phyloP scores from a whole-genome alignment of 306 rosid species.

The Macrotyloma uniflorum region DNA sequence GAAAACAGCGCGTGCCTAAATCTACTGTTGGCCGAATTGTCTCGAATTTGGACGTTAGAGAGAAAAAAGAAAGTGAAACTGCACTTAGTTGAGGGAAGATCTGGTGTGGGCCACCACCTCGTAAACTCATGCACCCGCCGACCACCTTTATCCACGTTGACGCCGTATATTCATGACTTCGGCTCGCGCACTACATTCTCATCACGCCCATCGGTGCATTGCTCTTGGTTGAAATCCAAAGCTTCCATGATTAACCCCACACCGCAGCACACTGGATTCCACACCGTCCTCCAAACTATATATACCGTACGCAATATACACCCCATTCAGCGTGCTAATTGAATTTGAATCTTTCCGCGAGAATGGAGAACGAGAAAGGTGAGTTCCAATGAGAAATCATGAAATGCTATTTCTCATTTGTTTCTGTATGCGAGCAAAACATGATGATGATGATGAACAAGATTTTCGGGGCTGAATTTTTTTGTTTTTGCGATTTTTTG shows the following conservation, averaged over 20 bases:
- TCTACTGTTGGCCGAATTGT: background rate
- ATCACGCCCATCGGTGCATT: background rate
- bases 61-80: background rate
- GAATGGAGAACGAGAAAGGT: conserved; percentile 45
- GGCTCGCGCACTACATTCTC: background rate
- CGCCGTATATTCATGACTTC: background rate
- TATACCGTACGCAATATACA: background rate
- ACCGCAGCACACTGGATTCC: conserved; percentile 26
- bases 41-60: background rate
- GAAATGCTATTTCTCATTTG: background rate
- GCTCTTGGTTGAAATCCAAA: background rate
- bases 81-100: background rate
- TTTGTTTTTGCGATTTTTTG: background rate
- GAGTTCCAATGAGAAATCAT: background rate
- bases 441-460: background rate
- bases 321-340: background rate
- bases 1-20: background rate
- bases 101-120: conserved; percentile 21
- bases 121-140: background rate
- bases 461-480: background rate
- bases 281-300: background rate
- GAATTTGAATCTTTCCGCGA: background rate
- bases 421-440: background rate
- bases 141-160: conserved; percentile 15
- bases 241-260: background rate